These are phyloP conservation scores for Candolleomyces eurysporus DNA, from an alignment of 768 basidiomycete genomes.

Conservation along the genomic window DNA sequence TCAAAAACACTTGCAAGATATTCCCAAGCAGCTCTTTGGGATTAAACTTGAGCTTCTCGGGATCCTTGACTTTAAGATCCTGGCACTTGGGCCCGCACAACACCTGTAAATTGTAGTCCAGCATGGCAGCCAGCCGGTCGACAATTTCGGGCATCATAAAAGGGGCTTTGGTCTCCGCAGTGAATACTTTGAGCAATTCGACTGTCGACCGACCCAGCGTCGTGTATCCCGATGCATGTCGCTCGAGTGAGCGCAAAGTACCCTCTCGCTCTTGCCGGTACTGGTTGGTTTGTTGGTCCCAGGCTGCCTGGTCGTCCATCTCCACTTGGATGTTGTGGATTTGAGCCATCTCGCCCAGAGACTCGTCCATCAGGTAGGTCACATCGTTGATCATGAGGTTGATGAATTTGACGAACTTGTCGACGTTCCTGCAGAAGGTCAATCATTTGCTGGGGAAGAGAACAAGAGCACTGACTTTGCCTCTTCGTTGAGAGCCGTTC, in stretches of 20 bases:
- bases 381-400: slow-evolving; percentile 99
- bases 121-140: slow-evolving; percentile 91
- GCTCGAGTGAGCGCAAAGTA: slow-evolving; percentile 76
- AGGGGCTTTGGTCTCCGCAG: slow-evolving; percentile 85
- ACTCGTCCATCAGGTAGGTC: slow-evolving; percentile 97
- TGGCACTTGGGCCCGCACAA: slow-evolving; percentile 88
- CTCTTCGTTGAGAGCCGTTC: slow-evolving; percentile 80
- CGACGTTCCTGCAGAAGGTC: slow-evolving; percentile 60
- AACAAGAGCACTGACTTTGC: slow-evolving; percentile 52
- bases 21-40: slow-evolving; percentile 81
- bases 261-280: slow-evolving; percentile 84
- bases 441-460: not conserved
- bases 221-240: slow-evolving; percentile 82
- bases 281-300: slow-evolving; percentile 62
- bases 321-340: slow-evolving; percentile 85
- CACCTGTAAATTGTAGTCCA: slow-evolving; percentile 90
- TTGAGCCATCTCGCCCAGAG: slow-evolving; percentile 81
- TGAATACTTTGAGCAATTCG: slow-evolving; percentile 88
- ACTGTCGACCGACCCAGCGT: slow-evolving; percentile 87
- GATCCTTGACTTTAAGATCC: slow-evolving; percentile 81
- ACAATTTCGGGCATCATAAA: slow-evolving; percentile 98
- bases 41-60: slow-evolving; percentile 87
- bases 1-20: slow-evolving; percentile 87
- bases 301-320: slow-evolving; percentile 73
- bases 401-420: slow-evolving; percentile 93